Conservation (phyloP, 495 filamentous ascomycete species). For the Talaromyces liani region DNA sequence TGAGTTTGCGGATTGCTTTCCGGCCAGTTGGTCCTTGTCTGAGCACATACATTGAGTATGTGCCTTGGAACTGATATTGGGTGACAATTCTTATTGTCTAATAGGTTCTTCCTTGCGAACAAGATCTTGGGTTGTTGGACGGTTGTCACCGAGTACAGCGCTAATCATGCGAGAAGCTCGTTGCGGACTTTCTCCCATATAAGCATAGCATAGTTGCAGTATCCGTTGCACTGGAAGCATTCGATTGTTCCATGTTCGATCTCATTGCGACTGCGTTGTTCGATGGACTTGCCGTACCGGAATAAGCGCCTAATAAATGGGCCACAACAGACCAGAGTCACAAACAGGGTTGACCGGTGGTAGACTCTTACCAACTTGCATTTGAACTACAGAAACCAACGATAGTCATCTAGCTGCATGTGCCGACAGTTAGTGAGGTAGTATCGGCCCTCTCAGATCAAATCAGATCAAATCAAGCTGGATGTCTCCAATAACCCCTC, state of each 20-base stretch:
- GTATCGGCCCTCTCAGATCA: not conserved
- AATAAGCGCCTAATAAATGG: not conserved
- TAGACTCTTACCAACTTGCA: not conserved
- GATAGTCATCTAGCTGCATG: not conserved
- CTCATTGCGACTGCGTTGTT: not conserved
- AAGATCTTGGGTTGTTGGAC: not conserved
- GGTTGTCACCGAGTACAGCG: not conserved
- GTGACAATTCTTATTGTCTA: not conserved
- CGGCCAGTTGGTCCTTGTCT: not conserved
- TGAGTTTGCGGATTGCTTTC: not conserved
- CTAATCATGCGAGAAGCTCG: not conserved
- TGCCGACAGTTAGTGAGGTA: not conserved
- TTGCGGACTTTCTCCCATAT: not conserved
- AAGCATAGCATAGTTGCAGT: not conserved
- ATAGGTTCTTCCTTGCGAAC: not conserved
- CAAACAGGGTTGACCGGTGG: not conserved
- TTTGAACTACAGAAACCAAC: not conserved
- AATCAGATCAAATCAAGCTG: not conserved
- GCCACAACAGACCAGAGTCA: not conserved
- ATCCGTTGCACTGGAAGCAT: not conserved
- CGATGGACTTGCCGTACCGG: not conserved
- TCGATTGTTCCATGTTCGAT: not conserved
- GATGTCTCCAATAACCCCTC: not conserved
- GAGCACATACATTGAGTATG: not conserved
- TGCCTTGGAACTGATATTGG: not conserved